Evolutionary conservation across 1,284 basidiomycete genomes (phyloP), one percentile per base, ranked within the genome.

Genomic region (Waitea zeae): DNA sequence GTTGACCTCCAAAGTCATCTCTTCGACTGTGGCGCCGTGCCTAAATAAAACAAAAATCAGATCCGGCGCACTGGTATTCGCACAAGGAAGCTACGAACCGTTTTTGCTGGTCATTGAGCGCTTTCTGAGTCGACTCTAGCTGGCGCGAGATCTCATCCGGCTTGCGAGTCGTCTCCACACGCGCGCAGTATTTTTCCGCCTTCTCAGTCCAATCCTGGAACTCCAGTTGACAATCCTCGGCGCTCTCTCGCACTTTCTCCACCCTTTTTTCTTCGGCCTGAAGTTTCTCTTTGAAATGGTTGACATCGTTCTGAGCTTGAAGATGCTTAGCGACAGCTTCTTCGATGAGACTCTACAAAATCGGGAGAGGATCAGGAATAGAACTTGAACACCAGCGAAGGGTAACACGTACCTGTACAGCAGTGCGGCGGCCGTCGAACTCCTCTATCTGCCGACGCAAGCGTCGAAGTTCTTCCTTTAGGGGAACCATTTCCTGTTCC

Each of bases 11-110:
- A 63, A 58, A 0, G 71, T 64, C 55, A 89, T 69, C 38, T 89
- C 73, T 37, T 89, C 86, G 3, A 87, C 64, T 4, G 72, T 68
- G 3, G 78, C 69, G 3, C 84, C 84, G 39, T 82, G 70, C 34
- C 81, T 86, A 42, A 12, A n/a, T n/a, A n/a, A n/a, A n/a, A n/a
- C n/a, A n/a, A n/a, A n/a, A n/a, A n/a, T n/a, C n/a, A n/a, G n/a
- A n/a, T n/a, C n/a, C n/a, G n/a, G n/a, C n/a, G n/a, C n/a, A n/a
- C n/a, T n/a, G n/a, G n/a, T n/a, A n/a, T n/a, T n/a, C n/a, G n/a
- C n/a, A n/a, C n/a, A n/a, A n/a, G n/a, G n/a, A n/a, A n/a, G n/a
- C n/a, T n/a, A n/a, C n/a, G n/a, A 41, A 81, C 73, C 58, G 64
- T 48, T 62, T 70, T 51, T 82, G 77, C 19, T 80, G 70, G 42